Conservation (phyloP, 2,329 filamentous ascomycete species). For the Aspergillus hortae region DNA sequence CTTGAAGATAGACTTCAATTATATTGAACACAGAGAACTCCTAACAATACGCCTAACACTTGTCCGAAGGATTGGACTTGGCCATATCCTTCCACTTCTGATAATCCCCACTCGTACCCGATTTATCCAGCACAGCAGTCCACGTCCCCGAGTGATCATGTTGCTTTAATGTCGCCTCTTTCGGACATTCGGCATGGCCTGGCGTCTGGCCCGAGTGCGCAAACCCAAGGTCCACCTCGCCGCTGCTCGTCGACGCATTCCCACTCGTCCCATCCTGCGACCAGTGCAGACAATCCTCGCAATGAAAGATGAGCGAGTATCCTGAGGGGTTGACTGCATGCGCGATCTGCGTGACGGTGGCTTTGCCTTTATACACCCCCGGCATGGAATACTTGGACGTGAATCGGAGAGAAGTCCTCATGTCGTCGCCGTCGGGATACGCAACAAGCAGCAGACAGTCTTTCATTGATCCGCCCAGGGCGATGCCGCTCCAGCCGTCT, state of each 20-base stretch:
- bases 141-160: conserved; percentile 6
- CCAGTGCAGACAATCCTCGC: conserved; percentile 55
- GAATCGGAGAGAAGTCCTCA: conserved; percentile 1
- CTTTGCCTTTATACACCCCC: conserved; percentile 57
- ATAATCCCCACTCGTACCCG: not conserved
- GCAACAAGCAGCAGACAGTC: conserved; percentile 1
- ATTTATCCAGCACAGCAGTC: conserved; percentile 3
- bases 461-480: conserved; percentile 4
- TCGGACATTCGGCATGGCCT: conserved; percentile 1
- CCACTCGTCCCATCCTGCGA: conserved; percentile 45
- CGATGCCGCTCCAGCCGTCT: conserved; percentile 5
- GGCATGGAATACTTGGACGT: conserved; percentile 54
- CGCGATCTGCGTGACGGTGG: conserved; percentile 58
- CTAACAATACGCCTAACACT: not conserved
- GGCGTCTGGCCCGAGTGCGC: conserved; percentile 44
- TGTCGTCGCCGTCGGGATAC: not conserved
- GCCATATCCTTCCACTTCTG: conserved; percentile 1
- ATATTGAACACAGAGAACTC: too few relatives aligned
- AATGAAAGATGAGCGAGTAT: conserved; percentile 62
- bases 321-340: conserved; percentile 55
- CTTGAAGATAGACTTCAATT: too few relatives aligned
- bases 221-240: conserved; percentile 52
- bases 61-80: not conserved
- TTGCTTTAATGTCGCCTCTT: not conserved
- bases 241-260: conserved; percentile 43